A percentile compares a stretch with the other conserved stretches of the same genome.
phyloP scores from a whole-genome alignment of 805 yeast species.

The Debaryomyces hansenii region DNA sequence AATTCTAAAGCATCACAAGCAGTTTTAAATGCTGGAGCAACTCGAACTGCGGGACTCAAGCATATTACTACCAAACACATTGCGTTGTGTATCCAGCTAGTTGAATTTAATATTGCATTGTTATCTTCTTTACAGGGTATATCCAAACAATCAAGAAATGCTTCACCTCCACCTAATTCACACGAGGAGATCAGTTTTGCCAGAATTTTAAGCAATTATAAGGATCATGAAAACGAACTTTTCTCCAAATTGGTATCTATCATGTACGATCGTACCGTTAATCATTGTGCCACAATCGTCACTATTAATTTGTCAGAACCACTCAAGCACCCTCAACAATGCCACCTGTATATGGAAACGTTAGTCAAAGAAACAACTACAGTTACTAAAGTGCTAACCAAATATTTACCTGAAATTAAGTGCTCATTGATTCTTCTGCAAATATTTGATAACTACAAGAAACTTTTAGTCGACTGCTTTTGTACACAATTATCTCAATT shows the following conservation, averaged over 20 bases:
- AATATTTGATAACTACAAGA: constrained; percentile 60
- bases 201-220: constrained; percentile 39
- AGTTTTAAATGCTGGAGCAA: constrained; percentile 74
- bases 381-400: constrained; percentile 57
- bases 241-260: constrained; percentile 64
- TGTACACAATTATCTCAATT: constrained; percentile 48
- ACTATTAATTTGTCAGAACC: constrained; percentile 53
- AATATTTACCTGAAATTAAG: constrained; percentile 54
- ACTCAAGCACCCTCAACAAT: constrained; percentile 42
- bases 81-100: constrained; percentile 65
- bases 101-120: constrained; percentile 46
- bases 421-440: constrained; percentile 45
- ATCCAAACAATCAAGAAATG: constrained; percentile 3
- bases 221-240: constrained; percentile 64
- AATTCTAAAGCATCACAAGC: constrained; percentile 59
- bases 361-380: constrained; percentile 67
- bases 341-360: constrained; percentile 64
- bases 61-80: constrained; percentile 74
- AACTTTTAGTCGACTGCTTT: constrained; percentile 49
- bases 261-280: constrained; percentile 62
- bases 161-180: constrained; percentile 9
- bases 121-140: constrained; percentile 26
- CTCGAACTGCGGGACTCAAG: constrained; percentile 67
- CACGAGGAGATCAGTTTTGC: constrained; percentile 29
- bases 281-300: constrained; percentile 49